Percentiles rank a stretch among this genome's conserved stretches.
These are phyloP conservation scores for Claviceps pusilla DNA, from an alignment of 2,329 filamentous ascomycete species.

Conservation along the genomic window DNA sequence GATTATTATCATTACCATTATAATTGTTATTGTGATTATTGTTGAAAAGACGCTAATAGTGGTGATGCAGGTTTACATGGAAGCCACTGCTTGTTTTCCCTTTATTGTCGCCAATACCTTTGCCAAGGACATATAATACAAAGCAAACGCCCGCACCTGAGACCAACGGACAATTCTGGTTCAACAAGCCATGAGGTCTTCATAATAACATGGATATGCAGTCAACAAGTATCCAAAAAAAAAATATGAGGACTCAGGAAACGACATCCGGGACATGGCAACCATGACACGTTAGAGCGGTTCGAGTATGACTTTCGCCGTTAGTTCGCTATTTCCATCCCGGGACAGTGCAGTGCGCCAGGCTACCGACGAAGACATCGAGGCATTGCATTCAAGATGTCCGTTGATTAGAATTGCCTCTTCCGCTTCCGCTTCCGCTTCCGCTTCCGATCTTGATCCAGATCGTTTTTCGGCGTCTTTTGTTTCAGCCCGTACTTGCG, in stretches of 20 bases:
- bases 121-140: conserved; percentile 32
- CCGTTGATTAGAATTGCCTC: background rate
- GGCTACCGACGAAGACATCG: background rate
- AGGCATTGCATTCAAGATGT: background rate
- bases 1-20: background rate
- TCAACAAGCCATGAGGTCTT: background rate
- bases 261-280: background rate
- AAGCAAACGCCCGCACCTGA: background rate
- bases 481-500: conserved; percentile 10
- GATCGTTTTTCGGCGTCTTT: conserved; percentile 1
- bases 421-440: background rate
- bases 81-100: conserved; percentile 50
- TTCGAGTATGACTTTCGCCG: too few species aligned
- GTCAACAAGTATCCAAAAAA: background rate
- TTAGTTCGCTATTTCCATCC: background rate
- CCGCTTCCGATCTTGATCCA: background rate
- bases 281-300: background rate
- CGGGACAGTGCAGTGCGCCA: background rate
- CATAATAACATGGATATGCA: background rate
- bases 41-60: background rate
- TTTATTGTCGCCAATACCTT: conserved; percentile 54
- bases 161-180: background rate
- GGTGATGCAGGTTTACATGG: conserved; percentile 40
- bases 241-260: background rate
- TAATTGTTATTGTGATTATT: background rate